A percentile compares a stretch with the other conserved stretches of the same genome.
Conservation (phyloP, 2,329 filamentous ascomycete species). For the Trichophyton rubrum region DNA sequence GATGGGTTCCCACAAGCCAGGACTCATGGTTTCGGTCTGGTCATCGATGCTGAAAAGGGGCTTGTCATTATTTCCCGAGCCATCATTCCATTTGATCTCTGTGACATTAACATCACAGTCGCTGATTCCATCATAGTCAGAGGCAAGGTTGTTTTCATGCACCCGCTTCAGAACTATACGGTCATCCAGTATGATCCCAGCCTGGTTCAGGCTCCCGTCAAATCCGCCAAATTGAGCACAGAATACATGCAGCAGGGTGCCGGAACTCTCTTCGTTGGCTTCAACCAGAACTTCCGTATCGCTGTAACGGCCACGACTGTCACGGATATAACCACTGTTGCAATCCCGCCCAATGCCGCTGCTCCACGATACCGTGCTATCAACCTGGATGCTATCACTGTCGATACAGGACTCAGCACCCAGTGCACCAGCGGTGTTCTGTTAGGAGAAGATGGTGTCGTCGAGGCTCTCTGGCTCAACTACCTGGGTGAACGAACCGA, state of each 20-base stretch:
- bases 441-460: conserved; percentile 75
- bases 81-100: conserved; percentile 90
- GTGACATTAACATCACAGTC: conserved; percentile 90
- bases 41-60: conserved; percentile 94
- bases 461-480: conserved; percentile 91
- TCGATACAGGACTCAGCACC: conserved; percentile 80
- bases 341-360: conserved; percentile 83
- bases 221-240: conserved; percentile 71
- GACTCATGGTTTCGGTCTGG: conserved; percentile 88
- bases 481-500: conserved; percentile 83
- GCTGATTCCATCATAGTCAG: conserved; percentile 92
- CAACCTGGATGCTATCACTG: conserved; percentile 92
- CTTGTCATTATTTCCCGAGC: conserved; percentile 88
- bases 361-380: conserved; percentile 89
- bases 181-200: conserved; percentile 89
- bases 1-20: conserved; percentile 94
- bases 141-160: conserved; percentile 88
- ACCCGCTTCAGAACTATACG: conserved; percentile 92
- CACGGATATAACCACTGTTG: conserved; percentile 93
- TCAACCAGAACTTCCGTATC: conserved; percentile 88
- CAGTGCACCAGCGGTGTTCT: conserved; percentile 93
- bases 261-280: conserved; percentile 93
- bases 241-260: conserved; percentile 83
- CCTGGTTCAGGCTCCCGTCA: conserved; percentile 85
- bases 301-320: conserved; percentile 90